Evolutionary conservation across 495 filamentous ascomycete species (phyloP), one percentile per base, ranked within the genome.

Genomic region (Neurospora cerealis): DNA sequence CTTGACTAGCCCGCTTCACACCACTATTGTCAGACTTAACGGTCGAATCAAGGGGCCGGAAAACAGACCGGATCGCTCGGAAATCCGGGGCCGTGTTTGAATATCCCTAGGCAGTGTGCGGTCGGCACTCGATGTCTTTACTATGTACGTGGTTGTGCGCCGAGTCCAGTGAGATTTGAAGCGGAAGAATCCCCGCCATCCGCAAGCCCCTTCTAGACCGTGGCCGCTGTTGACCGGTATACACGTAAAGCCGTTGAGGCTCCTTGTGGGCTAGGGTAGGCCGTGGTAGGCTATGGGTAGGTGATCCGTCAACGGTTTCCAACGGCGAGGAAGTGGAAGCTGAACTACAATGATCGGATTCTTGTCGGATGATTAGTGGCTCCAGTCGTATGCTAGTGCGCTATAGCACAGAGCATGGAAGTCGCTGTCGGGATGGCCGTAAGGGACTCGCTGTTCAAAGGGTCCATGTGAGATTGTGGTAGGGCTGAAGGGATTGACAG

Each of bases 31-130:
- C 54, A 66, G 32, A 66, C 54, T 36, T 66, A 2, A 34, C 15
- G 34, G 72, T 77, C 77, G 71, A 77, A 78, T 77, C 72, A 80
- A 75, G 73, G 44, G 72, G 37, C 39, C 39, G 71, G 39, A 71
- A 70, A 60, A 34, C 28, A 66, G 54, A 48, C 73, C 73, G 78
- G 75, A 72, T 72, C 40, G 6, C 44, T 73, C 78, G 74, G 75
- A 42, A 74, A 42, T 74, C 42, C 21, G 69, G 74, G 78, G 78
- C 76, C 77, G 79, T 77, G 79, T 66, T 34, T 34, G 54, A 4
- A 17, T 62, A 34, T 62, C 6, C 54, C 21, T 13, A 15, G 11
- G 48, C 48, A 60, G 21, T 60, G 10, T 24, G 44, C 44, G n/a
- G 44, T 21, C 44, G 44, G n/a, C 21, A 54, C 46, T 54, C 46